Base-by-base conservation (phyloP, 139 green algal genomes). In the Chlamydomonas sp. region DNA sequence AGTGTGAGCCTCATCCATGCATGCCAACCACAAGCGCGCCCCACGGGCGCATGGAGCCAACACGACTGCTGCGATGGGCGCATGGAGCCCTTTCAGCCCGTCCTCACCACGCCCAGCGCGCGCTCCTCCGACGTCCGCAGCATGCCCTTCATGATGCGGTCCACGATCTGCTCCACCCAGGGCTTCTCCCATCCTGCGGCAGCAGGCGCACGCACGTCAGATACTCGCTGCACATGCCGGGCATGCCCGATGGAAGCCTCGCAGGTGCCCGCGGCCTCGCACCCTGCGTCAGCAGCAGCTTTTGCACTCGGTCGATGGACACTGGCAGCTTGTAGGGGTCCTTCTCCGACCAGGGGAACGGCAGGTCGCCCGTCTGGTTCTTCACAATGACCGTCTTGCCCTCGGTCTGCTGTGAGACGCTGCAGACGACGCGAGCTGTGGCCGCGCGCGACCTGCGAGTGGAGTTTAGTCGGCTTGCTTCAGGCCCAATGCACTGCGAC, bases 121-220 rank as follows among this genome's bases (percentile, higher is more conserved):
- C 82, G 71, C 76, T 84, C 82, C 78, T 84, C 78, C 29, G 78
- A 84, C 4, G 82, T 88, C 24, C 75, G 67, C 61, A 88, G 76
- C 71, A 77, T 83, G 24, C 77, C 77, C 74, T 88, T 88, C 82
- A 88, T 88, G 5, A 84, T 69, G 39, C 82, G 76, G 76, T 88
- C 82, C 13, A 83, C 58, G 36, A 88, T 88, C 62, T 88, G 82
- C 72, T 88, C 82, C 2, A 88, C 74, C 82, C 82, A 88, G 0
- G 78, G 74, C 74, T 88, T 88, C 60, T 88, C 78, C 82, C 82
- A 88, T 3, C 82, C 82, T 87, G 65, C 22, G 10, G 31, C 26
- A 35, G 57, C 37, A 10, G 57, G n/a, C n/a, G n/a, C n/a, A n/a
- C n/a, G n/a, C n/a, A n/a, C n/a, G n/a, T n/a, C n/a, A n/a, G n/a